A percentile compares a stretch with the other conserved stretches of the same genome.
These are phyloP conservation scores for Clavariopsis aquatica DNA, from an alignment of 495 filamentous ascomycete genomes.

Conservation along the genomic window DNA sequence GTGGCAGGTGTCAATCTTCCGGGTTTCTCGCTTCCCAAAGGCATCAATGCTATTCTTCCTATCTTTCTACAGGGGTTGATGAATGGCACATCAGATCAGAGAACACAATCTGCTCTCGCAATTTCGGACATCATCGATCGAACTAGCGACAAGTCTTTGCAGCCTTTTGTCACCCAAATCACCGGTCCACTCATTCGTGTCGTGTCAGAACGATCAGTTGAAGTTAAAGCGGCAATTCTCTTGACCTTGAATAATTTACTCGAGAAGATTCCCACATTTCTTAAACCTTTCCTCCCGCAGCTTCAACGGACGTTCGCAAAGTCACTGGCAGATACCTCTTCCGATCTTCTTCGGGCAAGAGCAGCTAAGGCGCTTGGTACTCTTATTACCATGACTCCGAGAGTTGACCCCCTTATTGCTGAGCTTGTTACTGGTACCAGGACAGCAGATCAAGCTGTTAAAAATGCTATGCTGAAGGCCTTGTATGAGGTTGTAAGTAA, in stretches of 20 bases:
- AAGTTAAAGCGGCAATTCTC: constrained; percentile 93
- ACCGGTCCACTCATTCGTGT: constrained; percentile 97
- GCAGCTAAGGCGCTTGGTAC: constrained; percentile 97
- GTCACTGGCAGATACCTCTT: constrained; percentile 88
- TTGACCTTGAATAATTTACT: constrained; percentile 91
- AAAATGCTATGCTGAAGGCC: constrained; percentile 95
- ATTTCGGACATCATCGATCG: constrained; percentile 95
- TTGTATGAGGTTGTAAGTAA: constrained; percentile 95
- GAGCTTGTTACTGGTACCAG: constrained; percentile 93
- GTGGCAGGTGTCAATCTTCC: constrained; percentile 80
- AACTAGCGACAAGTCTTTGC: constrained; percentile 77
- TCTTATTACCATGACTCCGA: constrained; percentile 90
- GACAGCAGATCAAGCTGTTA: constrained; percentile 83
- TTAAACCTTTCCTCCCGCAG: constrained; percentile 96
- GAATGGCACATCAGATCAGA: constrained; percentile 89
- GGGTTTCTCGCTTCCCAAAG: constrained; percentile 92
- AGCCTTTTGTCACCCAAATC: constrained; percentile 94
- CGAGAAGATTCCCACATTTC: constrained; percentile 91
- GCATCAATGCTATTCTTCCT: constrained; percentile 92
- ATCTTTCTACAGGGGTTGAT: constrained; percentile 98
- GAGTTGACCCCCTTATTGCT: constrained; percentile 86
- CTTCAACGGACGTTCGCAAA: constrained; percentile 96
- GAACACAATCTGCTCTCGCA: constrained; percentile 85
- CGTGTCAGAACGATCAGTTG: constrained; percentile 89
- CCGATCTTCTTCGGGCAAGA: constrained; percentile 79